Base-by-base conservation (phyloP, 306 rosid genomes). In the Notholithocarpus densiflorus region DNA sequence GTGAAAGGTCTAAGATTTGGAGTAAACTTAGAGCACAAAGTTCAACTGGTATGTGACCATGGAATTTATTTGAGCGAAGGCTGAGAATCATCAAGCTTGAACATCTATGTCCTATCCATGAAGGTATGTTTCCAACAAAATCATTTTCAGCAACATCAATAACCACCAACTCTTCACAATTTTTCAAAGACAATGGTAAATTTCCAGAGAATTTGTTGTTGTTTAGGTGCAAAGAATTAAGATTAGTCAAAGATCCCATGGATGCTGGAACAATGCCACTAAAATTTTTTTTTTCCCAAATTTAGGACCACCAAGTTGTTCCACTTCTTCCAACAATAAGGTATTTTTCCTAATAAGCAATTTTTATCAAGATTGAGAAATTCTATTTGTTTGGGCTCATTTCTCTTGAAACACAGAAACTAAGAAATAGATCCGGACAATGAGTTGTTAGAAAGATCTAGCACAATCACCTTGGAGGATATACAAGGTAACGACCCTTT, bases 221-320 rank as follows among this genome's bases (percentile, higher is more conserved):
- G 3, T 48, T 56, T 17, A 77, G 56, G 20, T 79, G 69, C 56
- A 84, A 37, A 15, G 84, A 51, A 5, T 3, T 2, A 5, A 84
- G 81, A 21, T 7, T 3, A 1, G 5, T 3, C 32, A 80, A 74
- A 23, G 75, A 80, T 12, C 82, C 80, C 8, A 80, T 77, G 24
- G 84, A 77, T 68, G n/a, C 9, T 18, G 87, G 87, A 56, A 84
- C 24, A 11, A 51, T 18, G 27, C 86, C 86, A 62, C 34, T 65
- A 5, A 85, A 6, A 13, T 71, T 71, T 64, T 11, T 81, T 82
- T 18, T 51, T 70, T 1, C 19, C 77, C 72, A 85, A 56, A 2
- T 78, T 57, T 2, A 43, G 10, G 13, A 11, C 51, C 13, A 9
- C 3, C 14, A 43, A 43, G 51, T 2, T 2, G 1, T 4, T 5